These are phyloP conservation scores for Nicotiana sylvestris DNA, from an alignment of 257 asterid species.

Conservation along the genomic window DNA sequence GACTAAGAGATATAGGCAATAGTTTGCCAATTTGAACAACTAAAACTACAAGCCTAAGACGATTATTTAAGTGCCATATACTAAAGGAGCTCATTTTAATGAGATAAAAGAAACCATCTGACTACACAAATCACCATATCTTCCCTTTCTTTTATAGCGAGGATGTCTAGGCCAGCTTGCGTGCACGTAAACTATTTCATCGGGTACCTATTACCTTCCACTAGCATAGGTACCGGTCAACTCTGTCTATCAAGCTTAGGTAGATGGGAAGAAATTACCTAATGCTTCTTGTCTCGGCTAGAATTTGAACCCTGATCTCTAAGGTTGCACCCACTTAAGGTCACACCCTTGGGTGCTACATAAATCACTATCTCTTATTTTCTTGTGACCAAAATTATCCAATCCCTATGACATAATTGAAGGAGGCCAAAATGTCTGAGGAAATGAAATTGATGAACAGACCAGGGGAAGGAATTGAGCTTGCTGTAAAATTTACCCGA, in stretches of 20 bases:
- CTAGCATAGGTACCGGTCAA: not conserved
- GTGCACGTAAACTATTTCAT: not conserved
- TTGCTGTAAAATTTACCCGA: not conserved
- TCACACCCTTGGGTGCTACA: not conserved
- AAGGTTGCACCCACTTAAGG: not conserved
- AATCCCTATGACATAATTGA: not conserved
- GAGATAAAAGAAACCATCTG: not conserved
- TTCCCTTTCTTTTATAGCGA: not conserved
- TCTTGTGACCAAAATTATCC: not conserved
- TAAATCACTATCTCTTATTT: not conserved
- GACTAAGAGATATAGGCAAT: conserved; percentile 1
- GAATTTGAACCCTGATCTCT: not conserved
- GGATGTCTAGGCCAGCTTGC: not conserved
- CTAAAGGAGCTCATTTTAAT: not conserved
- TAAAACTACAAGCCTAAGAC: not conserved
- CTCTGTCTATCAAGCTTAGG: not conserved
- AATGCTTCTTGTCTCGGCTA: not conserved
- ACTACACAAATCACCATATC: not conserved
- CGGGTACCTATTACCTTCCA: not conserved
- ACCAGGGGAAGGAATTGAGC: not conserved
- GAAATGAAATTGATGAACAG: not conserved
- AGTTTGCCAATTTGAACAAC: conserved; percentile 1
- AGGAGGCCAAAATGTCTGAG: not conserved
- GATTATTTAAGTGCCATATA: not conserved
- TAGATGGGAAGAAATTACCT: not conserved